phyloP scores from a whole-genome alignment of 148 eudicot species.

The Rhododendron griersonianum region DNA sequence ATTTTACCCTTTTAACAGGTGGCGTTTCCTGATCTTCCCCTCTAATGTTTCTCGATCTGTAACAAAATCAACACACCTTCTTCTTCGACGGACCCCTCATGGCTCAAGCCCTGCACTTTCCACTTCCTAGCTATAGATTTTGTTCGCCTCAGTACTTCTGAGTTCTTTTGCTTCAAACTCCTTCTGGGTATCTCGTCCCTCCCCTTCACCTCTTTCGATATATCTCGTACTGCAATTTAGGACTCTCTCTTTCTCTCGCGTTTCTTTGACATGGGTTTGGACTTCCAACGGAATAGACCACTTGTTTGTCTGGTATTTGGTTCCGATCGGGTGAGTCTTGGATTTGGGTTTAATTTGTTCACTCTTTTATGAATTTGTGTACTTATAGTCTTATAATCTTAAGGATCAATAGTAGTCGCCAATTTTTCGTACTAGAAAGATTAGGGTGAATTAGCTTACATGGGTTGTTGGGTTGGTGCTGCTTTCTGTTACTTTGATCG shows the following conservation, averaged over 20 bases:
- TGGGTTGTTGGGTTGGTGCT: background rate
- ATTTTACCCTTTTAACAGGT: background rate
- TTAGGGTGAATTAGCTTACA: background rate
- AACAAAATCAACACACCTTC: background rate
- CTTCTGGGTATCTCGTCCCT: background rate
- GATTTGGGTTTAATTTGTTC: background rate
- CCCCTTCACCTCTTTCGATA: background rate
- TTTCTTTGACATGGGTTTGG: background rate
- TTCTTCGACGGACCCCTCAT: background rate
- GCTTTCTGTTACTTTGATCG: background rate
- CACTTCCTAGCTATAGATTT: background rate
- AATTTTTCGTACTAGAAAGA: background rate
- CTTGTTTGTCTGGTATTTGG: background rate
- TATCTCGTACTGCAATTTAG: background rate
- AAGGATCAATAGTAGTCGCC: background rate
- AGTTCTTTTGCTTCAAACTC: background rate
- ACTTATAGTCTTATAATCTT: background rate
- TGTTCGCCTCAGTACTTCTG: background rate
- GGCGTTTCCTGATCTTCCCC: background rate
- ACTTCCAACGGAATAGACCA: background rate
- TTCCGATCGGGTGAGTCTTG: background rate
- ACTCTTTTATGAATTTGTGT: background rate
- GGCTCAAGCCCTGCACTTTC: background rate
- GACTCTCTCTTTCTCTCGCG: background rate
- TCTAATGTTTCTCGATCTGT: background rate